phyloP scores from a whole-genome alignment of 805 yeast species.

The Kazachstania psychrophila region DNA sequence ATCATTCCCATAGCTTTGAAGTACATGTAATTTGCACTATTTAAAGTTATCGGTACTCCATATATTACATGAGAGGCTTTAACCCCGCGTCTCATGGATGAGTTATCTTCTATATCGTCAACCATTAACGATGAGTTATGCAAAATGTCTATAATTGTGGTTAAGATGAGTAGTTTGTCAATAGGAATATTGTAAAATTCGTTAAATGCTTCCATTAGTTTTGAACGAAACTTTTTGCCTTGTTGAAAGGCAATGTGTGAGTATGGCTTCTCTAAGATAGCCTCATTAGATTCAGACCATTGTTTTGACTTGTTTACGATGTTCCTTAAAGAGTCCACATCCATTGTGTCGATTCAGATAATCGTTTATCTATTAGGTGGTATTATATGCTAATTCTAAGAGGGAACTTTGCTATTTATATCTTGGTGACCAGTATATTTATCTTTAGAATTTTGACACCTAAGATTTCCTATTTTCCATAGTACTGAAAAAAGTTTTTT shows the following conservation, averaged over 20 bases:
- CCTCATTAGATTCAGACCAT: constrained; percentile 28
- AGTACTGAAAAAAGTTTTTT: too few relatives aligned
- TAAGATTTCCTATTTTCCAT: too few relatives aligned
- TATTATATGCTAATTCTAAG: too few relatives aligned
- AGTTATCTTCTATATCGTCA: constrained; percentile 84
- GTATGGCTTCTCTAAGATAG: constrained; percentile 37
- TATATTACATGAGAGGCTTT: constrained; percentile 71
- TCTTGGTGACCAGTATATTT: too few relatives aligned
- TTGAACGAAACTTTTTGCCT: constrained; percentile 49
- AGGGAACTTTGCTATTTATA: too few relatives aligned
- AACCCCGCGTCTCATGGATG: constrained; percentile 61
- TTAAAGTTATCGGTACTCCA: constrained; percentile 74
- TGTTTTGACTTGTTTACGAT: constrained; percentile 14
- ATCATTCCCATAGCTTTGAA: constrained; percentile 56
- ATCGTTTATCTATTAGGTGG: too few relatives aligned
- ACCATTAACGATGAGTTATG: constrained; percentile 62
- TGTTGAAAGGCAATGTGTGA: constrained; percentile 39
- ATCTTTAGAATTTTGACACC: too few relatives aligned
- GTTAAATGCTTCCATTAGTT: constrained; percentile 46
- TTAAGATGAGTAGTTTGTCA: constrained; percentile 33
- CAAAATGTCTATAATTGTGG: constrained; percentile 44
- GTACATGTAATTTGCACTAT: constrained; percentile 75
- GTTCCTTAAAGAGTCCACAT: constrained; percentile 1
- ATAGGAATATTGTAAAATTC: constrained; percentile 38
- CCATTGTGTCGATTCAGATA: constrained; percentile 3